These are phyloP conservation scores for Wallacemonas collosoma DNA, from an alignment of 208 protist genomes.

Conservation along the genomic window DNA sequence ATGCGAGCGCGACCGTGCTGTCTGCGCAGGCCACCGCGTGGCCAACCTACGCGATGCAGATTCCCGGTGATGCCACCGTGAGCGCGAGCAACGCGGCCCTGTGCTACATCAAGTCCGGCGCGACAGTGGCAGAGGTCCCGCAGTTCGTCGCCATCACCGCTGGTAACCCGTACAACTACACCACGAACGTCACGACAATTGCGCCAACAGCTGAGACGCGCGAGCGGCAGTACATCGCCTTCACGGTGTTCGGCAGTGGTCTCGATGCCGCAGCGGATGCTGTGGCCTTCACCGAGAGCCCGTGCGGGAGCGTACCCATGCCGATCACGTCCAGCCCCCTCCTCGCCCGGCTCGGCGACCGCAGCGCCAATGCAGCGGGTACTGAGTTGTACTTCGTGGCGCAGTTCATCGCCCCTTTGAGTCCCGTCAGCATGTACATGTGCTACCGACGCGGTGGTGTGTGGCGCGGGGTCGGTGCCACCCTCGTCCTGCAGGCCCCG, in stretches of 20 bases:
- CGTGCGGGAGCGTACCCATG: constrained; percentile 39
- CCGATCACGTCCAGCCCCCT: constrained; percentile 36
- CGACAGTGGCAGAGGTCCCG: constrained; percentile 86
- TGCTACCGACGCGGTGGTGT: constrained; percentile 57
- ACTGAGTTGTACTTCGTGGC: constrained; percentile 54
- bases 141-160: constrained; percentile 54
- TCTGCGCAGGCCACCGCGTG: constrained; percentile 32
- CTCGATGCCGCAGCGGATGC: constrained; percentile 43
- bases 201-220: constrained; percentile 18
- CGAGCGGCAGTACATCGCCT: constrained; percentile 77
- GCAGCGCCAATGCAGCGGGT: constrained; percentile 25
- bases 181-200: constrained; percentile 39
- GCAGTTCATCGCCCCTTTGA: constrained; percentile 59
- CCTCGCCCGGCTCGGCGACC: constrained; percentile 39
- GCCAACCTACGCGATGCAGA: constrained; percentile 59
- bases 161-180: constrained; percentile 75
- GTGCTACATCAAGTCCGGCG: constrained; percentile 70
- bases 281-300: constrained; percentile 71
- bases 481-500: constrained; percentile 44
- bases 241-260: constrained; percentile 58
- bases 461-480: constrained; percentile 68
- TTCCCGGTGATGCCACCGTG: constrained; percentile 37
- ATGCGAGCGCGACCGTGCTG: constrained; percentile 40
- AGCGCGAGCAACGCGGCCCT: constrained; percentile 50
- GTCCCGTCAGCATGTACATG: constrained; percentile 43